Base-by-base conservation (phyloP, 805 yeast genomes). In the Starmerella stigmatis region DNA sequence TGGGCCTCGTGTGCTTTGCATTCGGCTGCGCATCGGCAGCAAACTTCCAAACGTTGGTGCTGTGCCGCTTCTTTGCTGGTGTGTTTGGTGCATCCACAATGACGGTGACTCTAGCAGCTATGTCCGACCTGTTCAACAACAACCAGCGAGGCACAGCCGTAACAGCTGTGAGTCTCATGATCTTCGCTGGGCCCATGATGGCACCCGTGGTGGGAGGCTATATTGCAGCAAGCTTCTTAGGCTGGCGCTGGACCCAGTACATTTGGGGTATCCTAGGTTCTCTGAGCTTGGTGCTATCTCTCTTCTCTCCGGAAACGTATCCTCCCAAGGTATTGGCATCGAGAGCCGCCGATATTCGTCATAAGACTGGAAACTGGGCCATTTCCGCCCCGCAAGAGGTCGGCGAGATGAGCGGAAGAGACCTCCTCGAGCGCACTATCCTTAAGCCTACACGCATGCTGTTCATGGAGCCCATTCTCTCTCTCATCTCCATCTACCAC, bases 51-150 rank as follows among this genome's bases (percentile, higher is more conserved):
- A 46, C 51, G 8, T 28, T 51, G 20, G 60, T 85, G 68, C 68
- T 86, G 33, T 74, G 84, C 62, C 72, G 95, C 52, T 85, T 82
- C 59, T 81, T 85, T 60, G 78, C 79, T 19, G 94, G 94, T 44
- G 71, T 78, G 57, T 63, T 80, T 46, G 94, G 94, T 53, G 85
- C 92, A 16, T 84, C 92, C 33, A 84, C 50, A 1, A 20, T 49
- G 11, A 36, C 46, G 1, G 45, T 52, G 3, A 43, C 39, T 3
- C 53, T 54, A 3, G 55, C 50, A 3, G 41, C 45, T 5, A 27
- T 41, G 13, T 51, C 55, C 15, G 56, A 53, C 28, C 36, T 51
- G 41, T 45, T 46, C 22, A 9, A n/a, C 13, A 15, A 44, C 20
- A 15, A 25, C 7, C 16, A 31, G 22, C 47, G 56, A 1, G 56